phyloP scores from a whole-genome alignment of 2,329 filamentous ascomycete species.

The Alternaria postmessia region DNA sequence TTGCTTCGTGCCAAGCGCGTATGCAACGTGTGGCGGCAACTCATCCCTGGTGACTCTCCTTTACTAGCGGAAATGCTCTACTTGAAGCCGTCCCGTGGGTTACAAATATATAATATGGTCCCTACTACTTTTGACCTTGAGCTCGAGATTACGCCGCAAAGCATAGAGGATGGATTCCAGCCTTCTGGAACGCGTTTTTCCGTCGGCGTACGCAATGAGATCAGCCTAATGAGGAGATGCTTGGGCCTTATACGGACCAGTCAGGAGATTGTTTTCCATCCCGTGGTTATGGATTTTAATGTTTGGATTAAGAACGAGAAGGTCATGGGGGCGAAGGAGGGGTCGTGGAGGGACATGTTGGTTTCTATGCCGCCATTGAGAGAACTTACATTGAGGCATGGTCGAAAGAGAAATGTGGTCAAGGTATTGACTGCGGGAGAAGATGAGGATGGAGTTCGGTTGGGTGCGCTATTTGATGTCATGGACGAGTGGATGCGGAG shows the following conservation, averaged over 20 bases:
- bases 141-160: slow-evolving; percentile 9
- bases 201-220: slow-evolving; percentile 7
- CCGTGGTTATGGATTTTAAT: slow-evolving; percentile 15
- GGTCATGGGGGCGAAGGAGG: background rate
- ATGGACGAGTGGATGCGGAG: slow-evolving; percentile 18
- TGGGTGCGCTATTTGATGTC: slow-evolving; percentile 17
- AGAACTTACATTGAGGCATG: slow-evolving; percentile 16
- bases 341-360: slow-evolving; percentile 16
- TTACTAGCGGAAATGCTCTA: slow-evolving; percentile 16
- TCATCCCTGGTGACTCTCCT: slow-evolving; percentile 24
- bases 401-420: slow-evolving; percentile 8
- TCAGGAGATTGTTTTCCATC: slow-evolving; percentile 22
- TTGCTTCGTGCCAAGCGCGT: slow-evolving; percentile 21
- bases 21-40: slow-evolving; percentile 15
- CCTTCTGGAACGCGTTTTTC: slow-evolving; percentile 4
- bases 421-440: slow-evolving; percentile 9
- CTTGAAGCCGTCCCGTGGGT: slow-evolving; percentile 17
- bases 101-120: slow-evolving; percentile 24
- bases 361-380: slow-evolving; percentile 22
- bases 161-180: slow-evolving; percentile 6
- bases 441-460: slow-evolving; percentile 11
- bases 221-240: slow-evolving; percentile 14
- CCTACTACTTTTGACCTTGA: slow-evolving; percentile 21
- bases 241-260: slow-evolving; percentile 20
- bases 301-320: slow-evolving; percentile 1